Evolutionary conservation across 1,139 yeast species (phyloP).

Genomic region (Suhomyces ambrosiae): DNA sequence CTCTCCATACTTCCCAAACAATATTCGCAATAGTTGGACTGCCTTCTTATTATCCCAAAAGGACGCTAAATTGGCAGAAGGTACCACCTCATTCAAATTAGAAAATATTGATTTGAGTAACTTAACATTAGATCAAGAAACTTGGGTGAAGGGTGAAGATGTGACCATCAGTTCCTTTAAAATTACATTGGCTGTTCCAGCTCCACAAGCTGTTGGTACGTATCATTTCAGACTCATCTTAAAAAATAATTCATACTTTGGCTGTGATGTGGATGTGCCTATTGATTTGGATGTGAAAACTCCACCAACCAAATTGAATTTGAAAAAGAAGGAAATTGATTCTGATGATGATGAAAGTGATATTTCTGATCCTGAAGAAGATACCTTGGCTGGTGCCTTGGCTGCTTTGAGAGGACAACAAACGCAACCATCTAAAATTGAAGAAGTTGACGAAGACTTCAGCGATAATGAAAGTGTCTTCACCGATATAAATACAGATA

Average conservation of each 20-base stretch:
- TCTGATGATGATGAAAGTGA: conserved; percentile 50
- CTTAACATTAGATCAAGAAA: conserved; percentile 52
- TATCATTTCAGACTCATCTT: conserved; percentile 65
- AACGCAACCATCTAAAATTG: conserved; percentile 33
- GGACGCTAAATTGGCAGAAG: conserved; percentile 77
- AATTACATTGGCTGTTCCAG: conserved; percentile 67
- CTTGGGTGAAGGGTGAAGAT: conserved; percentile 48
- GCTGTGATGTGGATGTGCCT: conserved; percentile 71
- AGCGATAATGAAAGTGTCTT: conserved; percentile 43
- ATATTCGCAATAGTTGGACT: conserved; percentile 60
- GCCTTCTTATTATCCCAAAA: conserved; percentile 70
- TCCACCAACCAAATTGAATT: conserved; percentile 35
- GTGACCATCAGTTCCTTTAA: conserved; percentile 71
- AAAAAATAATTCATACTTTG: conserved; percentile 69
- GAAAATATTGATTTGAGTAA: conserved; percentile 59
- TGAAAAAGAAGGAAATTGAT: conserved; percentile 28
- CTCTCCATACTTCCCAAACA: conserved; percentile 75
- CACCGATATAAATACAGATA: conserved; percentile 54
- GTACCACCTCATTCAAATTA: conserved; percentile 54
- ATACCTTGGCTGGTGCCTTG: conserved; percentile 64
- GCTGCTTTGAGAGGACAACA: conserved; percentile 60
- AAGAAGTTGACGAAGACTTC: conserved; percentile 36
- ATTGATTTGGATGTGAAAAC: conserved; percentile 60
- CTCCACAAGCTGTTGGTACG: conserved; percentile 67
- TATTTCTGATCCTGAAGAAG: conserved; percentile 67